A percentile compares a stretch with the other conserved stretches of the same genome.
Conservation (phyloP, 768 basidiomycete genomes). For the Agaricus bisporus region DNA sequence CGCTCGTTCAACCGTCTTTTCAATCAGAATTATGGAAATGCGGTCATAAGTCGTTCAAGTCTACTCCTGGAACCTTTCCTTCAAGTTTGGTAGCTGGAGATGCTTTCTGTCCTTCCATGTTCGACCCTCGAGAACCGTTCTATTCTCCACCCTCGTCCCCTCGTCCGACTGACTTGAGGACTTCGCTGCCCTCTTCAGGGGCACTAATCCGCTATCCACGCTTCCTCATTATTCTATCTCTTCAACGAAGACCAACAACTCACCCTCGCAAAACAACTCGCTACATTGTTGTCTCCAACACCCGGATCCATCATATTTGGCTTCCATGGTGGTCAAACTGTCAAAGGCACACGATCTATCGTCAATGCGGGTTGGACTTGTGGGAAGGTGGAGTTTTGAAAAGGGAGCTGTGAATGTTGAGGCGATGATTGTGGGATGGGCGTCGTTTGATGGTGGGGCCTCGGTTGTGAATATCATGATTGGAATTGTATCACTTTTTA, state of each 20-base stretch:
- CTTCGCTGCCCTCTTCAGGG: conserved; percentile 27
- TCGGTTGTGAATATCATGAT: too few relatives aligned
- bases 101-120: conserved; percentile 36
- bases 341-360: too few relatives aligned
- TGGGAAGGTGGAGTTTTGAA: too few relatives aligned
- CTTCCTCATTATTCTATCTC: conserved; percentile 30
- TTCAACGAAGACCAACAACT: conserved; percentile 27
- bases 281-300: conserved; percentile 25
- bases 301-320: conserved; percentile 26
- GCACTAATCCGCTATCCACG: conserved; percentile 40
- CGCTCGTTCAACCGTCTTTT: background rate
- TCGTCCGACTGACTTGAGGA: conserved; percentile 3
- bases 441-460: too few relatives aligned
- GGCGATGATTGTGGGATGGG: too few relatives aligned
- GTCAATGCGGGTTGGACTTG: too few relatives aligned
- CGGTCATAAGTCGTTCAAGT: conserved; percentile 54
- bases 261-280: conserved; percentile 23
- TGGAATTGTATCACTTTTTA: too few relatives aligned
- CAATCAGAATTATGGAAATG: conserved; percentile 50
- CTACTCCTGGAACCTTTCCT: conserved; percentile 44
- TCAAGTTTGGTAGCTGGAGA: conserved; percentile 51
- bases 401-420: too few relatives aligned
- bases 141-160: conserved; percentile 11
- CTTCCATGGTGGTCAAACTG: too few relatives aligned
- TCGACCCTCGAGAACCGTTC: conserved; percentile 23